phyloP scores from a whole-genome alignment of 2,329 filamentous ascomycete species.

The Coniochaeta prunicola region DNA sequence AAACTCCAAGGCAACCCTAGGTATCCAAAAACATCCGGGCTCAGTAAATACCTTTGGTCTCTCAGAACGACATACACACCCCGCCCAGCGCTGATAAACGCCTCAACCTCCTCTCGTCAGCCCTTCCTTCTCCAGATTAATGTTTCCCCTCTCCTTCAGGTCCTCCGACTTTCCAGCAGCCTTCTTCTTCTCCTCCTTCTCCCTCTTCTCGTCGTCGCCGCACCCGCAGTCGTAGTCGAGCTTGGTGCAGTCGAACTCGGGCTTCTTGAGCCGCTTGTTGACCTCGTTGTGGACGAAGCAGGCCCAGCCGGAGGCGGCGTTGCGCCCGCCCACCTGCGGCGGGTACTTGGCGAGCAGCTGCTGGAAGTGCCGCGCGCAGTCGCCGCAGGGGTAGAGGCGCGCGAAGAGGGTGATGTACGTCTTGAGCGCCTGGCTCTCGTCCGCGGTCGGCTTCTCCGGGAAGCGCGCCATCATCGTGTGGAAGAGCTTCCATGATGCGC shows the following conservation, averaged over 20 bases:
- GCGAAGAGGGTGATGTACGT: slow-evolving; percentile 61
- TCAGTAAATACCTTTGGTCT: neutral
- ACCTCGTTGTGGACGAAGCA: slow-evolving; percentile 63
- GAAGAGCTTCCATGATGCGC: slow-evolving; percentile 62
- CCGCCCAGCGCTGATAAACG: neutral
- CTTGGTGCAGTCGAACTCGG: slow-evolving; percentile 56
- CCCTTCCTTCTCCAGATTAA: slow-evolving; percentile 13
- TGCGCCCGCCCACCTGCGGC: slow-evolving; percentile 57
- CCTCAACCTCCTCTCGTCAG: slow-evolving; percentile 13
- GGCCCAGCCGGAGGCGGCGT: slow-evolving; percentile 59
- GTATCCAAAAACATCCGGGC: neutral
- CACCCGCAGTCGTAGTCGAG: slow-evolving; percentile 69
- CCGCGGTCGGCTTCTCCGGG: slow-evolving; percentile 55
- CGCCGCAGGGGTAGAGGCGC: slow-evolving; percentile 63
- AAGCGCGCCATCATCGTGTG: slow-evolving; percentile 67
- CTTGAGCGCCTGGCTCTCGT: slow-evolving; percentile 56
- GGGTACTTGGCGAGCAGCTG: slow-evolving; percentile 54
- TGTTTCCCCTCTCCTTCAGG: slow-evolving; percentile 12
- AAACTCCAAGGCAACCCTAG: neutral
- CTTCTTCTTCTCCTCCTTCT: slow-evolving; percentile 22
- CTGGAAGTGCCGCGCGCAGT: slow-evolving; percentile 63
- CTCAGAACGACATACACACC: neutral
- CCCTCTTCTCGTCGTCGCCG: slow-evolving; percentile 52
- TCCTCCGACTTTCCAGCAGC: slow-evolving; percentile 18
- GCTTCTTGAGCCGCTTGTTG: slow-evolving; percentile 56